These are phyloP conservation scores for Bryoerythrophyllum caledonicum DNA, from an alignment of 225 moss, liverwort and hornwort species.

Conservation along the genomic window DNA sequence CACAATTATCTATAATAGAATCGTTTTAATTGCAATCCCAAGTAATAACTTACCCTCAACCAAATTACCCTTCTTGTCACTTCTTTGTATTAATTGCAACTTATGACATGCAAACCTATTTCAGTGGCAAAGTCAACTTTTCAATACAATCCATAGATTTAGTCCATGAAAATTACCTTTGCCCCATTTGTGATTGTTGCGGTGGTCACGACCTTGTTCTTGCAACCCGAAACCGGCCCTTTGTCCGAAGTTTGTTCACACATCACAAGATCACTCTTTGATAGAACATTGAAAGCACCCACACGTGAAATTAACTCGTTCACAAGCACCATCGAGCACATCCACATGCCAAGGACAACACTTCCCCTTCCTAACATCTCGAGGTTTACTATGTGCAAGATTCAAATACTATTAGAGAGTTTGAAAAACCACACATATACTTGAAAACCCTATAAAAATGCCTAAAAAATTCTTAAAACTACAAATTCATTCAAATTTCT, in stretches of 20 bases:
- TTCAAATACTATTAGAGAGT: not conserved
- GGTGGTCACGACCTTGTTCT: constrained; percentile 29
- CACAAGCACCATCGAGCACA: constrained; percentile 9
- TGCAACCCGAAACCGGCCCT: constrained; percentile 18
- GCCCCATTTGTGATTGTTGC: constrained; percentile 30
- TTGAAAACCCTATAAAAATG: not conserved
- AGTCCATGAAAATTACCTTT: not conserved
- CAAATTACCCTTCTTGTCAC: not conserved
- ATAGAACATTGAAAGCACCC: constrained; percentile 22
- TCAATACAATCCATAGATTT: not conserved
- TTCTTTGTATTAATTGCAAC: not conserved
- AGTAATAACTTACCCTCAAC: not conserved
- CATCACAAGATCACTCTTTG: constrained; percentile 39
- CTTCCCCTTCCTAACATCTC: constrained; percentile 1
- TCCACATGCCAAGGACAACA: not conserved
- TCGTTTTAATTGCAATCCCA: not conserved
- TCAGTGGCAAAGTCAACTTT: not conserved
- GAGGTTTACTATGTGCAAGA: not conserved
- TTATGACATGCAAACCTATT: not conserved
- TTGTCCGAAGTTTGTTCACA: not conserved
- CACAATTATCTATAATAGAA: not conserved
- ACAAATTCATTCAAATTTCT: not conserved
- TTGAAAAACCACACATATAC: not conserved
- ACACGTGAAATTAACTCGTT: not conserved
- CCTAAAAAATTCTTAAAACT: not conserved